A percentile compares a stretch with the other conserved stretches of the same genome.
phyloP scores from a whole-genome alignment of 306 rosid species.

The Citrullus amarus region DNA sequence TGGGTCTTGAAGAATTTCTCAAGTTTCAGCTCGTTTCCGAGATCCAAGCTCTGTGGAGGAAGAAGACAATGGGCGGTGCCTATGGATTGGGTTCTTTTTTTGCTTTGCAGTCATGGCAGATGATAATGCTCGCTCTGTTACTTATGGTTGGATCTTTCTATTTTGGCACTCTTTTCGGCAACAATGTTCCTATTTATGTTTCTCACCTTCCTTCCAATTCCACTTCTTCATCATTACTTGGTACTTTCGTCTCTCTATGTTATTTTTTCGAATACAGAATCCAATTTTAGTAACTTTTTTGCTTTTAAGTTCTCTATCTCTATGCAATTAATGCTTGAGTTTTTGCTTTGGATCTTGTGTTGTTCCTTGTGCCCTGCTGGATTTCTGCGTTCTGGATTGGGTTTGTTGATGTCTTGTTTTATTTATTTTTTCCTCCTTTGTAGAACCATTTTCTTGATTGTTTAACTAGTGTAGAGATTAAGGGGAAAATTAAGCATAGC shows the following conservation, averaged over 20 bases:
- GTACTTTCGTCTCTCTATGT: conserved; percentile 3
- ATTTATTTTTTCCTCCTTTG: not conserved
- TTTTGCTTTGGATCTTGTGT: not conserved
- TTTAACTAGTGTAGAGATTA: not conserved
- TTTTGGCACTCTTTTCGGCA: conserved; percentile 50
- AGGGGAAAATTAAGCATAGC: not conserved
- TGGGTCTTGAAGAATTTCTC: not conserved
- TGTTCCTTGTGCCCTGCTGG: not conserved
- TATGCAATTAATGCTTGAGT: not conserved
- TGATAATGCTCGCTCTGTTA: conserved; percentile 41
- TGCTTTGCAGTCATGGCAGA: conserved; percentile 49
- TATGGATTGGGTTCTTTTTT: conserved; percentile 28
- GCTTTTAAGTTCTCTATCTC: not conserved
- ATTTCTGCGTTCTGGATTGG: not conserved
- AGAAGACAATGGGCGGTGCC: not conserved
- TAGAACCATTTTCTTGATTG: not conserved
- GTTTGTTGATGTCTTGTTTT: not conserved
- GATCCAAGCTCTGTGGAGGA: not conserved
- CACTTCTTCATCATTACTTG: conserved; percentile 21
- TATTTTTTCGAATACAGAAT: not conserved
- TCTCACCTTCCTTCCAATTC: conserved; percentile 35
- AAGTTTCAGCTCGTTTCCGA: not conserved
- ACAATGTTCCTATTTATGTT: conserved; percentile 49
- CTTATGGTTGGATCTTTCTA: conserved; percentile 63
- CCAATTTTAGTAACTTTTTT: not conserved